Evolutionary conservation across 2,329 filamentous ascomycete genomes (phyloP).

Genomic region (Colletotrichum sp.): DNA sequence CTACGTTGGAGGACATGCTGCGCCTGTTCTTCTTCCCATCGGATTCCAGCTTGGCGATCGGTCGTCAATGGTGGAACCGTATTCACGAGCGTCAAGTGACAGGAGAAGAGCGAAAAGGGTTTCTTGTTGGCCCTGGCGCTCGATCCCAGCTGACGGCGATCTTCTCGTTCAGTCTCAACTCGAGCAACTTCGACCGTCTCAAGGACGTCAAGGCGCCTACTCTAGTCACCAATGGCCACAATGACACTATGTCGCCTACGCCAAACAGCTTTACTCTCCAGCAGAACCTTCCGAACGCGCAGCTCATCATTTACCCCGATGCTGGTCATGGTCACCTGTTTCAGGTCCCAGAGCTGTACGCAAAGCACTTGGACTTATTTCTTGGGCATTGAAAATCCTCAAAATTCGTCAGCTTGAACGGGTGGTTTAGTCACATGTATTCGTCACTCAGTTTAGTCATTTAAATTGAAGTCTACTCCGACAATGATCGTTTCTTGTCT

Average conservation of each 20-base stretch:
- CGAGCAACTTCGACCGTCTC: background rate
- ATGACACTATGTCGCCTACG: background rate
- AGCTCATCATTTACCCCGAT: background rate
- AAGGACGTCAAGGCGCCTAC: background rate
- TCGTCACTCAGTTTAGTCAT: background rate
- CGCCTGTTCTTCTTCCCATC: background rate
- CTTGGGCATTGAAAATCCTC: background rate
- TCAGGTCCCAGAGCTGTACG: background rate
- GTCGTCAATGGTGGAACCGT: background rate
- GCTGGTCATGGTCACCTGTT: background rate
- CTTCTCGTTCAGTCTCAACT: background rate
- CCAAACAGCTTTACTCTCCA: background rate
- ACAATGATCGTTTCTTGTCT: background rate
- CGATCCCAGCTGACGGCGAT: background rate
- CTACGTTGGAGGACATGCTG: background rate
- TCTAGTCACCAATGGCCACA: background rate
- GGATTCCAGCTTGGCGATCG: background rate
- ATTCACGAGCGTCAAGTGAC: background rate
- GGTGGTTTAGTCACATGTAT: background rate
- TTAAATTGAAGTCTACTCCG: fast-evolving
- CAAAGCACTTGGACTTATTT: background rate
- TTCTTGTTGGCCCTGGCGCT: background rate
- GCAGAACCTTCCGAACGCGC: background rate
- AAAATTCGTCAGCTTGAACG: background rate
- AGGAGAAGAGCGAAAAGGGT: background rate